Conservation (phyloP, 2,329 filamentous ascomycete genomes). For the Arachnopeziza araneosa region DNA sequence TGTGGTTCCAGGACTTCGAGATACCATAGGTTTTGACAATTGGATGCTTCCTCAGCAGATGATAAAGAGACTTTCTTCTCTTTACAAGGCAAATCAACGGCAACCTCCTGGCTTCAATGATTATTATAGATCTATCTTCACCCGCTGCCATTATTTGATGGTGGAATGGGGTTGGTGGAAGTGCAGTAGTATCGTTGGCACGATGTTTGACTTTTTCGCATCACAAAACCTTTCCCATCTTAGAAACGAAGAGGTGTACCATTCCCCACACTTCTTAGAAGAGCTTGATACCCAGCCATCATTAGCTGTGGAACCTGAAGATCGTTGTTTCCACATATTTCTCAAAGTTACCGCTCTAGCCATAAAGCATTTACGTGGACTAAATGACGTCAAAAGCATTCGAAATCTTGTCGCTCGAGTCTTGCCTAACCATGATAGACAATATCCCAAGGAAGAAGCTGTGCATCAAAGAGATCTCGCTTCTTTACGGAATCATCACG, state of each 20-base stretch:
- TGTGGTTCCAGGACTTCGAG: constrained; percentile 36
- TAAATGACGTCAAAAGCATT: constrained; percentile 50
- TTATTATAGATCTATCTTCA: constrained; percentile 54
- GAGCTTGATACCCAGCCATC: constrained; percentile 41
- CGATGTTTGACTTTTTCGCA: constrained; percentile 64
- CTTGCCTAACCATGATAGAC: constrained; percentile 60
- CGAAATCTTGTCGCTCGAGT: constrained; percentile 56
- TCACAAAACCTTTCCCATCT: constrained; percentile 56
- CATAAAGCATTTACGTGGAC: constrained; percentile 45
- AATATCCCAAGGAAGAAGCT: constrained; percentile 57
- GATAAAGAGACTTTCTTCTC: constrained; percentile 49
- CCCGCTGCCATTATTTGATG: constrained; percentile 58
- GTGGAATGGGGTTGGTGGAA: constrained; percentile 62
- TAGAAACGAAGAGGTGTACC: constrained; percentile 57
- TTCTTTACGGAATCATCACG: constrained; percentile 62
- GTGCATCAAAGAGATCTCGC: constrained; percentile 57
- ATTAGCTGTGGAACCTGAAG: constrained; percentile 46
- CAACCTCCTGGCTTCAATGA: constrained; percentile 60
- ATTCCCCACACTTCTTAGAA: constrained; percentile 57
- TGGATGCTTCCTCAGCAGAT: constrained; percentile 56
- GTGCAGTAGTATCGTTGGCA: constrained; percentile 47
- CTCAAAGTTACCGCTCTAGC: constrained; percentile 57
- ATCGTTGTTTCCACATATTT: constrained; percentile 63
- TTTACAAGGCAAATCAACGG: constrained; percentile 50
- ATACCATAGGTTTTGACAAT: constrained; percentile 43